Base-by-base conservation (phyloP, 2,329 filamentous ascomycete genomes). In the Trichoderma sp. region DNA sequence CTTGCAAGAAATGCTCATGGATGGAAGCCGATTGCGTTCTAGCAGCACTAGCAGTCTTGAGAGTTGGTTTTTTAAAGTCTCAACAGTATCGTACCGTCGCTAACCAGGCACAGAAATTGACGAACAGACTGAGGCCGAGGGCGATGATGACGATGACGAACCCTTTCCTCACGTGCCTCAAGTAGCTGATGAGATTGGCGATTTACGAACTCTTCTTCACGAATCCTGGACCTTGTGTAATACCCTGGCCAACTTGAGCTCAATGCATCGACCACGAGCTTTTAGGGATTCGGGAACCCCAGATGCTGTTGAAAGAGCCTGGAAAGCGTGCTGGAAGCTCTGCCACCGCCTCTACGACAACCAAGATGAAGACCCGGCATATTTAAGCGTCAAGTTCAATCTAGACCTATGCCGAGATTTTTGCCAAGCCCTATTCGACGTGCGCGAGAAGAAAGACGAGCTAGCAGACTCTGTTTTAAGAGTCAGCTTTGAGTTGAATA, bases 151-250 rank as follows among this genome's bases (percentile, higher is more conserved):
- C 73, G 84, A 88, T 64, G 84, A 86, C 36, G 81, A 84, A 21
- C 82, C 83, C 39, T 62, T 67, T 24, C 51, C 64, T 12, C 51
- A 72, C 14, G 64, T 61, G 14, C 63, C 56, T 9, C 64, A 60
- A 24, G 63, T 70, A 30, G 56, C 89, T 70, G 84, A 86, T 65
- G 91, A 94, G 76, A 84, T 93, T 28, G 84, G 82, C 30, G 91
- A 92, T 8, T 84, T 97, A n/a, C 89, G 89, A 73, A 89, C 89
- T 34, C 93, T 94, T 3, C 85, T 98, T 18, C 89, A 92, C 73
- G 93, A 97, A 83, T 97, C 94, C 81, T 98, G 95, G 95, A 97
- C 92, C 0, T 84, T 98, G 15, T 98, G 95, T 83, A 98, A 97
- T 78, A 97, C 94, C 0, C 84, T 98, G 36, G 93, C 94, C 26